Evolutionary conservation across 2,329 filamentous ascomycete genomes (phyloP).

Genomic region (Phyllosticta citriasiana): DNA sequence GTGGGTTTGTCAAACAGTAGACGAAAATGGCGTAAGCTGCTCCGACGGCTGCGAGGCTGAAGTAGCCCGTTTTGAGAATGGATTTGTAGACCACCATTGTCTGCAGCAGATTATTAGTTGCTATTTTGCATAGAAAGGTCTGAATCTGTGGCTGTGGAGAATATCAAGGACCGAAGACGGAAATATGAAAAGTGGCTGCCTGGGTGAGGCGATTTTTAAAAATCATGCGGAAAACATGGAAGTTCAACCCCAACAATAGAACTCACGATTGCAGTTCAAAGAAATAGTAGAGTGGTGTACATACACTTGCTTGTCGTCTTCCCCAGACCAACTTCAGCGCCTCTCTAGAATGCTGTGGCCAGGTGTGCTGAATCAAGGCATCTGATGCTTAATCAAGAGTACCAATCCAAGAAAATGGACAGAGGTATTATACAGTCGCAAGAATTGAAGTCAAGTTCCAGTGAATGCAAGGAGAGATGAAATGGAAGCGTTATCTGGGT

Average conservation of each 20-base stretch:
- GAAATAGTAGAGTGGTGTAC: background rate
- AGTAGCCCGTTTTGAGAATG: constrained; percentile 27
- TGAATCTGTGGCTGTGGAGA: background rate
- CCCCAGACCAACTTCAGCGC: background rate
- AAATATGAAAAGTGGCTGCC: background rate
- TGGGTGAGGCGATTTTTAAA: background rate
- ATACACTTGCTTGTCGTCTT: background rate
- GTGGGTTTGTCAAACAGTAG: constrained; percentile 55
- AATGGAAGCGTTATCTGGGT: background rate
- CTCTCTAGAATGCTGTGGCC: background rate
- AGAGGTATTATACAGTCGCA: background rate
- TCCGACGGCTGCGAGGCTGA: constrained; percentile 40
- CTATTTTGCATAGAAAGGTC: background rate
- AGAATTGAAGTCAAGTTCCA: background rate
- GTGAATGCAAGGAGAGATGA: background rate
- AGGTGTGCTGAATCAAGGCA: no score
- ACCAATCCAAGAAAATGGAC: background rate
- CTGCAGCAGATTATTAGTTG: background rate
- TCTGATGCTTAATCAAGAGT: background rate
- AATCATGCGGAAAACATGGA: no score
- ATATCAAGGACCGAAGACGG: background rate
- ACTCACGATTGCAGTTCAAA: background rate
- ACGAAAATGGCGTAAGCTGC: constrained; percentile 59
- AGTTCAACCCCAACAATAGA: no score
- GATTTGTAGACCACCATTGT: constrained; percentile 20